Base-by-base conservation (phyloP, 2,329 filamentous ascomycete species). In the Penicillium sp. region DNA sequence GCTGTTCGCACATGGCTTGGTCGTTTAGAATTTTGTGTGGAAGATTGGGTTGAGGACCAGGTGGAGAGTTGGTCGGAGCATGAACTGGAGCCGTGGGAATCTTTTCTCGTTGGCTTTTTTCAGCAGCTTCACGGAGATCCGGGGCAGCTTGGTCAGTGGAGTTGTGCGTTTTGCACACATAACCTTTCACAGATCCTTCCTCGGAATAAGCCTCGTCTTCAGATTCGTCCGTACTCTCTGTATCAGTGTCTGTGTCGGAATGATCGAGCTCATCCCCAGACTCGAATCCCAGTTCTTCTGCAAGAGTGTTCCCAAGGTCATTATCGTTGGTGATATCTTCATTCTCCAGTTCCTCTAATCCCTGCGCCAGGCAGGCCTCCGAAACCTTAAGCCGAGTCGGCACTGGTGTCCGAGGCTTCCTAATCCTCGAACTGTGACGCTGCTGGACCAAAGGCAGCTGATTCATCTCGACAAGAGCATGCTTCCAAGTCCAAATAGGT, bases 251-350 rank as follows among this genome's bases (percentile, higher is more conserved):
- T 6, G 30, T 16, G 3, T 5, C 22, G 22, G 22, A 25, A 25
- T 22, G 6, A 22, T 25, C 33, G 30, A 28, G 39, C 19, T 22
- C 34, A 2, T 19, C 9, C 30, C 19, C 25, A 38, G 33, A 13
- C 14, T 22, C 33, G 4, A 22, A 45, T 6, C 42, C 42, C 38
- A 45, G 42, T 16, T 45, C 42, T 39, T 45, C 42, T 22, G 42
- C 42, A 11, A 45, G 33, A 4, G 29, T 13, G 12, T 13, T 45
- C 22, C 16, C 42, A 30, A 45, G 25, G 4, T 30, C 13, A 13
- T 29, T 2, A 16, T 16, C 22, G 2, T 13, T 8, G 2, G 16
- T 22, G 13, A 1, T 13, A 11, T 1, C 5, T 13, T 45, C 2
- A 3, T 13, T 30, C 3, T 16, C 42, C 3, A 45, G 9, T 11